Base-by-base conservation (phyloP, 2,329 filamentous ascomycete species). In the Alternaria tenuissima region DNA sequence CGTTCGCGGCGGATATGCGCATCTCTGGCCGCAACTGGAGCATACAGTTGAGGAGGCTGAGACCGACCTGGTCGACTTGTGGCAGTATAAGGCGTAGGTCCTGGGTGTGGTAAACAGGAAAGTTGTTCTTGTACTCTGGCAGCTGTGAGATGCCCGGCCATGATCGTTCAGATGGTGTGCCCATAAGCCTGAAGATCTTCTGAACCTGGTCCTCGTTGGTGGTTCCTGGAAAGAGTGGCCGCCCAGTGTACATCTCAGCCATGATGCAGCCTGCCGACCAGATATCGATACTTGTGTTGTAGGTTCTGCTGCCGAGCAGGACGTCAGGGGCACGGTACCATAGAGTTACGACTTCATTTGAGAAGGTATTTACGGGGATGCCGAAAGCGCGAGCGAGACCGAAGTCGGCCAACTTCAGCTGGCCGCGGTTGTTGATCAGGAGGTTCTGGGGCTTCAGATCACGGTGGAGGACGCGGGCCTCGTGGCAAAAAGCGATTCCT, bases 281-380 rank as follows among this genome's bases (percentile, higher is more conserved):
- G 77, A 99, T 98, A 75, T 99, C 95, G 78, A 99, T 98, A 81
- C 93, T 96, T n/a, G 95, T 99, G 81, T 97, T 99, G 83, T 99
- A 99, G 22, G 95, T 98, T 67, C 95, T 86, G 72, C 91, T 95
- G 53, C 95, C 95, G 46, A 99, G 87, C 52, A 99, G 86, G 47
- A 99, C 95, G 73, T 99, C 95, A 0, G 95, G 95, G 1, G 95
- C 95, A 43, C 95, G 91, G 79, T 99, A 99, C 94, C 94, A 98
- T 18, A 98, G 85, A 0, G 95, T 98, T 43, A 98, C 94, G 59
- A 98, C 94, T 80, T 98, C 94, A 79, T 98, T 98, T 53, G 92
- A 96, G 81, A 98, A 98, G 18, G 94, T 98, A 77, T 98, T 98
- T 73, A 98, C 94, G 0, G 94, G 94, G 62, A 98, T 98, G 59